Conservation (phyloP, 2,329 filamentous ascomycete genomes). For the Aphanocladium album region DNA sequence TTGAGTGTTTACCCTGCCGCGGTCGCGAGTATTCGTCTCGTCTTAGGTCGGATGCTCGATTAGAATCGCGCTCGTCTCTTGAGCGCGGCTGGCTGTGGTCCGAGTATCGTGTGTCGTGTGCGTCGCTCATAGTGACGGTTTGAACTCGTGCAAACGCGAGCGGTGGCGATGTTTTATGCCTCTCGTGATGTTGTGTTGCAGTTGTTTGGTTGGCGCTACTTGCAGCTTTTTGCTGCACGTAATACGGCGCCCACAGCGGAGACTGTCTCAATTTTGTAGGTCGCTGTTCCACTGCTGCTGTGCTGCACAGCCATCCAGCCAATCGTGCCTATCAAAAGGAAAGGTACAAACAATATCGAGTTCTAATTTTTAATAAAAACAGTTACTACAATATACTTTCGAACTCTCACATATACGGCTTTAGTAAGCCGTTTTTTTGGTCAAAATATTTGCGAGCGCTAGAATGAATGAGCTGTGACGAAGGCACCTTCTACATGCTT, state of each 20-base stretch:
- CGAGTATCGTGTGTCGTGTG: conserved; percentile 29
- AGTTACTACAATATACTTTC: no score
- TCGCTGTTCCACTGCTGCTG: no score
- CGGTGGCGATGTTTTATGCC: background rate
- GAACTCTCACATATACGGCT: no score
- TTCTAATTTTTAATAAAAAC: no score
- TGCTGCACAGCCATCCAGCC: no score
- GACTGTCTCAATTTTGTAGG: no score
- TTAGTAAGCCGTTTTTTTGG: no score
- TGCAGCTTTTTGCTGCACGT: background rate
- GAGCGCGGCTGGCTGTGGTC: conserved; percentile 21
- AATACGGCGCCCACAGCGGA: background rate
- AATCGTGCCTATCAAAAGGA: no score
- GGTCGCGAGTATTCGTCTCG: conserved; percentile 38
- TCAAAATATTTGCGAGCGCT: no score
- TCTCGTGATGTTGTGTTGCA: background rate
- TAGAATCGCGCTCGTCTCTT: conserved; percentile 20
- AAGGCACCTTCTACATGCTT: no score
- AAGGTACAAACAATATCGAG: no score
- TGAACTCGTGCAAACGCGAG: conserved; percentile 14
- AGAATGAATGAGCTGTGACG: no score
- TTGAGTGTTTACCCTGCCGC: conserved; percentile 46
- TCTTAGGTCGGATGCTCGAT: conserved; percentile 17
- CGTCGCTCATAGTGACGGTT: conserved; percentile 39
- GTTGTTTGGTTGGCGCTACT: background rate